Evolutionary conservation across 1,284 basidiomycete species (phyloP), one percentile per base, ranked within the genome.

Genomic region (Gastroboletus turbinatus): DNA sequence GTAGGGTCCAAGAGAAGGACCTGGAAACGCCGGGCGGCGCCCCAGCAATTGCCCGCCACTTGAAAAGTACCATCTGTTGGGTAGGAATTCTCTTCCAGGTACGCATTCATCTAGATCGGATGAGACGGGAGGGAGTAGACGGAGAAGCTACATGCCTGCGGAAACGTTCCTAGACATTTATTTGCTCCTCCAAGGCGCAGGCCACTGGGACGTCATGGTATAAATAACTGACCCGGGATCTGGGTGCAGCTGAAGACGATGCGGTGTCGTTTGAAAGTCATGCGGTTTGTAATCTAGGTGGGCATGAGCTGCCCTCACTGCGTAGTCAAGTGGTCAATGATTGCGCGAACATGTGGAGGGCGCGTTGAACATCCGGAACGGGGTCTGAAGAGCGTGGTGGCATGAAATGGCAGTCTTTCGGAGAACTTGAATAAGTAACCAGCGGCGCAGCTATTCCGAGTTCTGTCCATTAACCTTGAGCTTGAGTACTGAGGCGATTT

Each of bases 311-410:
- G 32, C 68, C 67, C 58, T 65, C 67, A 53, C 62, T 56, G 66
- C 58, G 64, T 58, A 65, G 64, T 70, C 64, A 47, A 66, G 62
- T 51, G 57, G 58, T 59, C 63, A 57, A 57, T 66, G 56, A 53
- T 70, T 66, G 68, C 63, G 58, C 50, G 65, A 62, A 68, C 67
- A 68, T 70, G 67, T 70, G 67, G 69, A 60, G 43, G 60, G 60
- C 58, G 68, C 68, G 53, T 68, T 68, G 69, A 60, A 66, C 59
- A 52, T 55, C 60, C 50, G 55, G 58, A 69, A 57, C 59, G 65
- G 65, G 65, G 68, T 67, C 59, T 62, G 59, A 66, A 52, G 59
- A 58, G 55, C 59, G 58, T 70, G 65, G 55, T 39, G 53, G 51
- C 36, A 61, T 55, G 62, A 66, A 56, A 56, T 61, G 54, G 39